A percentile compares a stretch with the other conserved stretches of the same genome.
phyloP scores from a whole-genome alignment of 768 basidiomycete species.

The Termitomyces titanicus region DNA sequence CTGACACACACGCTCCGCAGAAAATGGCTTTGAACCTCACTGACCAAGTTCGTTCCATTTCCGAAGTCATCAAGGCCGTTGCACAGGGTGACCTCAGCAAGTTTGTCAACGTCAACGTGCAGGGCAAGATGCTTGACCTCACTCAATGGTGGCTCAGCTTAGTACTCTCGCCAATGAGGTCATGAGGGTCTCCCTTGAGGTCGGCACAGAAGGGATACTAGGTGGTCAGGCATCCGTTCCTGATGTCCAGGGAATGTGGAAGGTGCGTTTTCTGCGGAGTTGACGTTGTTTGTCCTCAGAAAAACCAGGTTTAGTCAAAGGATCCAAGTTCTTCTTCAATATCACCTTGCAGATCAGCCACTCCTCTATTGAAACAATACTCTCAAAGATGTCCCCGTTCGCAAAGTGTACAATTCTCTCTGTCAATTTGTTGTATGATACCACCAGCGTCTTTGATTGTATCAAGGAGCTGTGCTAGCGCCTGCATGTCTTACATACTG shows the following conservation, averaged over 20 bases:
- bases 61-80: slow-evolving; percentile 86
- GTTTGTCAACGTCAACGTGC: no score
- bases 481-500: slow-evolving; percentile 70
- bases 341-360: slow-evolving; percentile 83
- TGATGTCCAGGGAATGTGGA: no score
- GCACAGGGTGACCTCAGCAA: slow-evolving; percentile 83
- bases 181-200: slow-evolving; percentile 86
- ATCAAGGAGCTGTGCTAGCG: slow-evolving; percentile 79
- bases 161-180: slow-evolving; percentile 83
- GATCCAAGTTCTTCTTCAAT: slow-evolving; percentile 96
- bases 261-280: no score
- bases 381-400: slow-evolving; percentile 83
- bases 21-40: slow-evolving; percentile 88
- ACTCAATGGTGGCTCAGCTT: no score
- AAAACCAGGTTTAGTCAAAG: no score
- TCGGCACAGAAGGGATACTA: slow-evolving; percentile 93
- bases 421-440: slow-evolving; percentile 81
- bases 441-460: slow-evolving; percentile 68
- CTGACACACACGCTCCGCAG: slow-evolving; percentile 29
- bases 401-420: slow-evolving; percentile 86
- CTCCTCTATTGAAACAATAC: slow-evolving; percentile 66
- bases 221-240: slow-evolving; percentile 95
- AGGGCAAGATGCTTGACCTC: no score
- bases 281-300: no score
- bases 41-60: slow-evolving; percentile 87